Base-by-base conservation (phyloP, 495 filamentous ascomycete species). In the Daldinia vernicosa region DNA sequence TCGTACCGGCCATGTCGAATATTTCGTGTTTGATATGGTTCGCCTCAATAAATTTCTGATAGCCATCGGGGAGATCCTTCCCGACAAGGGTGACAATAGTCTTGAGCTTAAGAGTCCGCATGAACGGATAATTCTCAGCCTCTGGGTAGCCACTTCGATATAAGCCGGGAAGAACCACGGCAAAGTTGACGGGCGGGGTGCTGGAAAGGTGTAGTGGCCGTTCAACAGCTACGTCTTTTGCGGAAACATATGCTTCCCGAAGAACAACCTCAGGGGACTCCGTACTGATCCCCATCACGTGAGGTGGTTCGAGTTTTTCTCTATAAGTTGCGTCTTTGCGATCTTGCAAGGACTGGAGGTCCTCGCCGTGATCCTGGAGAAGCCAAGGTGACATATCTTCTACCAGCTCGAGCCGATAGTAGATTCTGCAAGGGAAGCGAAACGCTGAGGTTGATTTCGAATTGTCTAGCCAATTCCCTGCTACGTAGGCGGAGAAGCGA, bases 61-160 rank as follows among this genome's bases (percentile, higher is more conserved):
- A 90, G 3, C 81, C 85, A 6, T 84, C 75, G 0, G 90, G 85
- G 17, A 82, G 76, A 3, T 88, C 84, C 65, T 91, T 89, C 4
- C 87, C 83, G 27, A 97, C 92, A 22, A 97, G 82, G n/a, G 92
- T 94, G 54, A 97, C 80, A 33, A 96, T 87, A 26, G 89, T 93
- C 80, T 89, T 92, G 63, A 97, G 78, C 11, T 86, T 80, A 30
- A 96, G 82, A 8, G 75, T 81, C 62, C 85, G 81, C 40, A 96
- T 79, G 63, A 90, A 92, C 6, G 79, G 79, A 62, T 91, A 87
- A 74, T 94, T 89, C 51, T 86, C 83, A 5, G 79, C 70, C 51
- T 85, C 79, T 1, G 93, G 93, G 70, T 91, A 95, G 50, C 87
- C 88, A 74, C 90, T 92, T n/a, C 93, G 88, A 74, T 91, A 96